Evolutionary conservation across 2,329 filamentous ascomycete genomes (phyloP), one percentile per base, ranked within the genome.

Genomic region (Hymenoscyphus infarciens): DNA sequence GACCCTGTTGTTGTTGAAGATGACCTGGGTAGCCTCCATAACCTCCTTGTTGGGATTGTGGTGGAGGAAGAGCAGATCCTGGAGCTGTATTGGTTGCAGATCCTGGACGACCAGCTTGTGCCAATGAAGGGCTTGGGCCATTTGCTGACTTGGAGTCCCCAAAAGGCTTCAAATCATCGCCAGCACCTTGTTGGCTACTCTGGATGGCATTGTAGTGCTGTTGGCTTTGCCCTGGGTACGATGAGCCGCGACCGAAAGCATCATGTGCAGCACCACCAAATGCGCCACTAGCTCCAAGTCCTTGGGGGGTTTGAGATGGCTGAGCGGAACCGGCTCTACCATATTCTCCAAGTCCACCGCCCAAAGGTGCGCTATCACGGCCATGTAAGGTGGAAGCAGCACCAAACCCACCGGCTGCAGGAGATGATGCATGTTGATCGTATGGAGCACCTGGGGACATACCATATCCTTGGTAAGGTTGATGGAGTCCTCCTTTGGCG

Each of bases 101-200:
- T 63, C 74, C 74, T 60, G 74, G 74, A 59, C 74, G 70, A 49
- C 68, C 71, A 59, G 70, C 72, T 65, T 75, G 74, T n/a, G 72
- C 67, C 10, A 75, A 63, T 13, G 73, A 74, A 35, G 74, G 74
- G 66, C 73, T 74, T 45, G 73, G 74, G 56, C 74, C 74, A 63
- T 71, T 74, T 39, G 71, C 66, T 25, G 69, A 61, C 67, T 75
- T 75, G 7, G 74, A 69, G 11, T 75, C 74, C 53, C 72, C 73
- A 63, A 74, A 75, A 39, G 73, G 72, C 66, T 75, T 75, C 66
- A 75, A 62, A 19, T 75, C 74, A 67, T 75, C 74, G 63, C 67
- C 68, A 53, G 68, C 64, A 57, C 69, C 68, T 61, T 67, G 67
- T 65, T 75, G 74, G 57, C 38, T 68, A 27, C 69, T 68, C 66